These are phyloP conservation scores for Microdochium trichocladiopsis DNA, from an alignment of 2,329 filamentous ascomycete genomes.

Conservation along the genomic window DNA sequence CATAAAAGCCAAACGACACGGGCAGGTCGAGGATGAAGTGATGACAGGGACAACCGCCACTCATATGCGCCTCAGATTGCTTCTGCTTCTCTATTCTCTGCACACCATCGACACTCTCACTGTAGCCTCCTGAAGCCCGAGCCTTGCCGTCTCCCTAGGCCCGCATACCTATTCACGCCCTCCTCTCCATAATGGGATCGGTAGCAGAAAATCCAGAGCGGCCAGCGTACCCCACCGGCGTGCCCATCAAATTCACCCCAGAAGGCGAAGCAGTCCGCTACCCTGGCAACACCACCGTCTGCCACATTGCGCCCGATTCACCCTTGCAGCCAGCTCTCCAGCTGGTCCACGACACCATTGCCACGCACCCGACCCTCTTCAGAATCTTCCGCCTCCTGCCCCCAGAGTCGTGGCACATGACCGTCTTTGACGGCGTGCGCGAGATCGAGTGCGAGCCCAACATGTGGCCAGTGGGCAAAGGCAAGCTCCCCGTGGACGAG, in stretches of 20 bases:
- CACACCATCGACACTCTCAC: too few relatives aligned
- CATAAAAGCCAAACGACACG: too few relatives aligned
- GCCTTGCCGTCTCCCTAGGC: too few relatives aligned
- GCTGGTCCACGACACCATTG: slow-evolving; percentile 7
- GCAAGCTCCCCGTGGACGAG: slow-evolving; percentile 5
- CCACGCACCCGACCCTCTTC: slow-evolving; percentile 6
- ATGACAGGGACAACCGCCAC: too few relatives aligned
- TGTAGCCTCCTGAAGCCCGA: too few relatives aligned
- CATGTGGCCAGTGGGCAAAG: slow-evolving; percentile 9
- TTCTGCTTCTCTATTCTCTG: too few relatives aligned
- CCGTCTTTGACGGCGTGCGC: slow-evolving; percentile 11
- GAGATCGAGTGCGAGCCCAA: slow-evolving; percentile 9
- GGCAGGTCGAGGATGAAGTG: too few relatives aligned
- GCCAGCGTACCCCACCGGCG: slow-evolving; percentile 7
- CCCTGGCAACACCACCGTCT: slow-evolving; percentile 10
- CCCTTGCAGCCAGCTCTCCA: slow-evolving; percentile 6
- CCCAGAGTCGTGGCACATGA: slow-evolving; percentile 13
- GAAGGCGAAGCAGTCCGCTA: slow-evolving; percentile 8
- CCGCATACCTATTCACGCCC: too few relatives aligned
- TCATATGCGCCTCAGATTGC: too few relatives aligned
- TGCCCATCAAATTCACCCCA: slow-evolving; percentile 8
- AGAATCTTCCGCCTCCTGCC: slow-evolving; percentile 8
- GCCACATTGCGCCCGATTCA: slow-evolving; percentile 7
- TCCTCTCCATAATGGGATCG: not conserved
- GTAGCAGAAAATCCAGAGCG: not conserved